Base-by-base conservation (phyloP, 2,329 filamentous ascomycete species). In the Boeremia lycopersici region DNA sequence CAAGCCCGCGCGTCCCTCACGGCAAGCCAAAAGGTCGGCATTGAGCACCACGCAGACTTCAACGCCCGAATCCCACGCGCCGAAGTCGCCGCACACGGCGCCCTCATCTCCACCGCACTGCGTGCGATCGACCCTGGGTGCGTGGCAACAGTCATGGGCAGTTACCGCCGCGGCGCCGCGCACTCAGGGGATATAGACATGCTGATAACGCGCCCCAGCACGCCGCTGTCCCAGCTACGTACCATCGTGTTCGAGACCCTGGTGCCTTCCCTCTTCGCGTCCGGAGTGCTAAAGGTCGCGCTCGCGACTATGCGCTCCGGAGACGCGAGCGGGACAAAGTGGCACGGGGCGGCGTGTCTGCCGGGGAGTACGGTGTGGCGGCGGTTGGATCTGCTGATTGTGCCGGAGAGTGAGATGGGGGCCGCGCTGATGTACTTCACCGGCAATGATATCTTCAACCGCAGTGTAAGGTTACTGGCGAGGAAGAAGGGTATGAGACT, bases 351-450 rank as follows among this genome's bases (percentile, higher is more conserved):
- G 47, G 95, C 89, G 34, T 84, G 87, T 10, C 78, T 96, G 0
- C 89, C 90, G 0, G 65, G 44, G 33, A 78, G 68, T 57, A 73
- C 40, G 0, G 71, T 84, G 0, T 96, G 91, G 92, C 83, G 92
- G 8, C 84, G 92, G 2, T 88, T 97, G 57, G 93, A 97, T 70
- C 83, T 97, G 17, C 78, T 97, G 1, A 82, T 96, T 4, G 93
- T 96, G 0, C 92, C 93, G 0, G 86, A 87, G 62, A 79, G 84
- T 2, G 88, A 96, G 73, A 81, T 91, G 45, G 93, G 93, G 1
- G 93, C 90, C 0, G 92, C 93, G 0, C 72, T 97, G 57, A 83
- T 97, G n/a, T 97, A 97, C 70, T 98, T 97, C 69, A 97, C 93
- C 0, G 93, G 93, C 1, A 95, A 97, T 63, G 93, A 96, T 70